Evolutionary conservation across 2,329 filamentous ascomycete genomes (phyloP).

Genomic region (Sphaerulina vaccinii): DNA sequence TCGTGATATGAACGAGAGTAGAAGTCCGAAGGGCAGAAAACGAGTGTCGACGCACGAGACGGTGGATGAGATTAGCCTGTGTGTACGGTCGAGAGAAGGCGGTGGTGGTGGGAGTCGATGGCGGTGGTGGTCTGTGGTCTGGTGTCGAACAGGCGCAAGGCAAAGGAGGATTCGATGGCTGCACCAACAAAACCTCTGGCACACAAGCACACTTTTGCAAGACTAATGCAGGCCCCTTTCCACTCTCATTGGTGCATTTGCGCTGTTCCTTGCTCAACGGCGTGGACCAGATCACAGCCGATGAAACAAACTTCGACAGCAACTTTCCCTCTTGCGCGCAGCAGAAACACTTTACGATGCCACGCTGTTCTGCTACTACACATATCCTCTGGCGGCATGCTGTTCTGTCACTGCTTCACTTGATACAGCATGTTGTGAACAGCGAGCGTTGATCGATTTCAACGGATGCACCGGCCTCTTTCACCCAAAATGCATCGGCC

Average conservation of each 20-base stretch:
- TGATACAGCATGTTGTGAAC: too few relatives aligned
- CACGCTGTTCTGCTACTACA: not conserved
- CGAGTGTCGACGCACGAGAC: not conserved
- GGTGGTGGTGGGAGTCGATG: slow-evolving; percentile 1
- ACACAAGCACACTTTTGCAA: not conserved
- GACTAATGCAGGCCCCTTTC: not conserved
- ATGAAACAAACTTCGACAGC: not conserved
- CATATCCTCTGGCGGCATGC: too few relatives aligned
- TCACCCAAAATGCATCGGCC: too few relatives aligned
- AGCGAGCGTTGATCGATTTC: too few relatives aligned
- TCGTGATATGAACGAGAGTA: not conserved
- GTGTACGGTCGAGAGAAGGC: not conserved
- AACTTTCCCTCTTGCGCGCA: not conserved
- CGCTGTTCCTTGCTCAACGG: not conserved
- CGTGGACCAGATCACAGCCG: not conserved
- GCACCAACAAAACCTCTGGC: not conserved
- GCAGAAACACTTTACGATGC: too few relatives aligned
- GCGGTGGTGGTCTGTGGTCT: not conserved
- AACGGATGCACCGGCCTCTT: too few relatives aligned
- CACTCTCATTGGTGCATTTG: not conserved
- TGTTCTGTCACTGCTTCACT: too few relatives aligned
- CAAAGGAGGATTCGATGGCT: too few relatives aligned
- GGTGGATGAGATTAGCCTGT: not conserved
- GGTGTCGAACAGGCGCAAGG: too few relatives aligned
- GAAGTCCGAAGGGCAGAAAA: not conserved